Evolutionary conservation across 331 rosid genomes (phyloP).

Genomic region (Quercus lobata): DNA sequence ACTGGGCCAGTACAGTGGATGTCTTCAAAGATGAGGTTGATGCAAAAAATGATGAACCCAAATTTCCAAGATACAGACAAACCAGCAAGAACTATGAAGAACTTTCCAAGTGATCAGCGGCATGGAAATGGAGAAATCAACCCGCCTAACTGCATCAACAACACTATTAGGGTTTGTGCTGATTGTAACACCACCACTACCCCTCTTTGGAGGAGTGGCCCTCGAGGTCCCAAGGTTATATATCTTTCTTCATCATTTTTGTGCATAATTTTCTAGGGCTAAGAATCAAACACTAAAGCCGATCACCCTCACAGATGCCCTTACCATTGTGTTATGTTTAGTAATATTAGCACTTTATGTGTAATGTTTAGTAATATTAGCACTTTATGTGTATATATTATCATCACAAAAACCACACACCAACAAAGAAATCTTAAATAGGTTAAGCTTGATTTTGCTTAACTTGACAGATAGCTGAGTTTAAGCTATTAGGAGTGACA

Average conservation of each 20-base stretch:
- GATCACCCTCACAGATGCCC: background rate
- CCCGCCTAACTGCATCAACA: slow-evolving; percentile 2
- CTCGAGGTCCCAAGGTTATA: slow-evolving; percentile 82
- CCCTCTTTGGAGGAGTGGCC: slow-evolving; percentile 95
- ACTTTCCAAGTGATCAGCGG: slow-evolving; percentile 10
- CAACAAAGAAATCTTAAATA: background rate
- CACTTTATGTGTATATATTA: background rate
- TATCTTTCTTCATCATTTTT: background rate
- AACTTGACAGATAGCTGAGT: too few species aligned
- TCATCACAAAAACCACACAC: background rate
- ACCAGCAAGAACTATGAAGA: background rate
- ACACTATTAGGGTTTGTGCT: slow-evolving; percentile 64
- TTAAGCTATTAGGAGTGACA: too few species aligned
- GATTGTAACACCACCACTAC: slow-evolving; percentile 70
- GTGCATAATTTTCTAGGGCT: too few species aligned
- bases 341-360: background rate
- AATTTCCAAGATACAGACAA: background rate
- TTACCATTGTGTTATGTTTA: background rate
- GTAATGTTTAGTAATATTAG: background rate
- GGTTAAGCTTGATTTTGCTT: background rate
- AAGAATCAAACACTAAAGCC: too few species aligned
- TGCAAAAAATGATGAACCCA: slow-evolving; percentile 46
- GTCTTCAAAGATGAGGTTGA: slow-evolving; percentile 71
- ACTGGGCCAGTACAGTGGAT: slow-evolving; percentile 49
- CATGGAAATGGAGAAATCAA: slow-evolving; percentile 18